Evolutionary conservation across 805 yeast species (phyloP), one percentile per base, ranked within the genome.

Genomic region (Lachancea kluyveri): DNA sequence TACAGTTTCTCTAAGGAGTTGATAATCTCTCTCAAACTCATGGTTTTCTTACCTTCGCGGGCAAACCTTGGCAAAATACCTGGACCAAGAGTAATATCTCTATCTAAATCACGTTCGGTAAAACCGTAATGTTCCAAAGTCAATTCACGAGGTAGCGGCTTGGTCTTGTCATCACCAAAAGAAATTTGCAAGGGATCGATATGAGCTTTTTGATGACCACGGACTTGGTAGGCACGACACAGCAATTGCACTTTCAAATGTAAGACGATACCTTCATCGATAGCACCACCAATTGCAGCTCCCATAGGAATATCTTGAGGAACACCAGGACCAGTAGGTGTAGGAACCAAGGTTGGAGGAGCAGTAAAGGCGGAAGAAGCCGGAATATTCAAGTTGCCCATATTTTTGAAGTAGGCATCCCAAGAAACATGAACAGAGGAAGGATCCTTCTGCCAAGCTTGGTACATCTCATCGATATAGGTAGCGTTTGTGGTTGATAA

Each of bases 151-250:
- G 98, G 96, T 26, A 71, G 42, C 11, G 70, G 65, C 31, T 64
- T 59, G 8, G 56, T 42, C 39, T 62, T 52, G 51, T 74, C 74
- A 52, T 76, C 83, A 48, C 92, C 96, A 55, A 78, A 84, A 12
- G 88, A 76, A 53, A 90, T 82, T 21, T 82, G 90, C 54, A 92
- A 68, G n/a, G 99, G 99, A 62, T 92, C 99, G 41, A 87, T 79
- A 50, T 78, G 80, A 27, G 97, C 96, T 67, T 84, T 85, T 61
- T 79, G 82, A 62, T 92, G 99, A 46, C 98, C 99, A 64, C 97
- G 79, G 32, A 92, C 98, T 68, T 92, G 98, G 66, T 88, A 92
- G 18, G 98, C 98, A 62, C 99, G 83, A 42, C 94, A 96, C 50
- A 92, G 72, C 49, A 92, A 74, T 70, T 92, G 99, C 11, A 87